Percentiles rank a stretch among this genome's conserved stretches.
Conservation (phyloP, 1,139 yeast genomes). For the Geotrichum cucujoidarum region DNA sequence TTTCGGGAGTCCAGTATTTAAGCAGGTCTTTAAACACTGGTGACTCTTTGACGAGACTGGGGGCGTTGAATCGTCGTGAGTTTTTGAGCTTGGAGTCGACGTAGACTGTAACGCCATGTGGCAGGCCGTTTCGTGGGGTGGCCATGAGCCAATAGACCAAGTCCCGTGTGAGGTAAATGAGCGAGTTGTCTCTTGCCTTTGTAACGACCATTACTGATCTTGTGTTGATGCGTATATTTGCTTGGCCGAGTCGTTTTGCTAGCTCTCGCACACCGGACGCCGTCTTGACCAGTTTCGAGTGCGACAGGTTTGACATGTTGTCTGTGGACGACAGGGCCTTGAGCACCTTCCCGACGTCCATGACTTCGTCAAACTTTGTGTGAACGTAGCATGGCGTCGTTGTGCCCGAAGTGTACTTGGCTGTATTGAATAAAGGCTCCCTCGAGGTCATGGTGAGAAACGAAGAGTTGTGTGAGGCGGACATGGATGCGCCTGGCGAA, state of each 20-base stretch:
- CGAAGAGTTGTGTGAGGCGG: slow-evolving; percentile 3
- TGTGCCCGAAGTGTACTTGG: slow-evolving; percentile 5
- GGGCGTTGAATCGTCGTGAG: slow-evolving; percentile 59
- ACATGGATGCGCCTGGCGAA: background rate
- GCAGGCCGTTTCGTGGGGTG: slow-evolving; percentile 18
- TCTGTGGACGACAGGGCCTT: slow-evolving; percentile 25
- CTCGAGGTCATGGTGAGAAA: background rate
- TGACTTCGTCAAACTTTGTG: slow-evolving; percentile 27
- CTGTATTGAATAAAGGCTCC: background rate
- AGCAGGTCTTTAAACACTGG: slow-evolving; percentile 37
- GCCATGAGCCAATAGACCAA: slow-evolving; percentile 68
- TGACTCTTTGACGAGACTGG: slow-evolving; percentile 24
- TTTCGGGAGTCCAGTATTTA: slow-evolving; percentile 59
- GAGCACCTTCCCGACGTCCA: slow-evolving; percentile 25
- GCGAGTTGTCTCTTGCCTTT: slow-evolving; percentile 75
- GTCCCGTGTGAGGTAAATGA: slow-evolving; percentile 69
- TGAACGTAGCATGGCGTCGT: slow-evolving; percentile 23
- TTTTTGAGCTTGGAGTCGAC: slow-evolving; percentile 61
- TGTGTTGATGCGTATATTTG: slow-evolving; percentile 67
- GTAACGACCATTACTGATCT: slow-evolving; percentile 74
- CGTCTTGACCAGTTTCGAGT: slow-evolving; percentile 49
- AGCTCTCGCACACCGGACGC: slow-evolving; percentile 81
- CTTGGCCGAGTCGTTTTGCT: slow-evolving; percentile 67
- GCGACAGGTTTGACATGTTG: slow-evolving; percentile 22
- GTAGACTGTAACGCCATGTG: slow-evolving; percentile 52